phyloP scores from a whole-genome alignment of 2,329 filamentous ascomycete genomes.

The Periglandula ipomoeae region DNA sequence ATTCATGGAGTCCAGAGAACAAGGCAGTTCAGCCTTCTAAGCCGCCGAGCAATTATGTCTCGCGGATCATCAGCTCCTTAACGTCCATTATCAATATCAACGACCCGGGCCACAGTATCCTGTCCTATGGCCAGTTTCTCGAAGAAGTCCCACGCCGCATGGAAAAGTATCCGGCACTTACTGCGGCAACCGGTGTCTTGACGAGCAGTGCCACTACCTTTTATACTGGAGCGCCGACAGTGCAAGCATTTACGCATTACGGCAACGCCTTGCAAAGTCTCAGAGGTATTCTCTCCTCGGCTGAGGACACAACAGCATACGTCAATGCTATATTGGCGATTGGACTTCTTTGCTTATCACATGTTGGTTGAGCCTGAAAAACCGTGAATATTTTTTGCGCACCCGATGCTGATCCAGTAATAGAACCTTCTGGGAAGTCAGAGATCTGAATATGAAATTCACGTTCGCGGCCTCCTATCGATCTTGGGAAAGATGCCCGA shows the following conservation, averaged over 20 bases:
- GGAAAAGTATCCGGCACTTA: neutral
- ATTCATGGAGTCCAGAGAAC: neutral
- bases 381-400: neutral
- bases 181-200: neutral
- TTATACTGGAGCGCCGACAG: neutral
- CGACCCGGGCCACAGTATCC: conserved; percentile 1
- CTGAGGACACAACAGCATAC: neutral
- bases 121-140: conserved; percentile 1
- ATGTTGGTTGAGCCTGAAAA: neutral
- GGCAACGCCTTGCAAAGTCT: neutral
- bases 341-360: conserved; percentile 3
- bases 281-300: neutral
- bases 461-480: conserved; percentile 1
- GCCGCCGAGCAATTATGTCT: conserved; percentile 1
- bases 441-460: conserved; percentile 1
- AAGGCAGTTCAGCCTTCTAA: neutral
- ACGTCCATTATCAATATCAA: neutral
- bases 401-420: neutral
- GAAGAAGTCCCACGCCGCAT: neutral
- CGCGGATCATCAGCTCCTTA: neutral
- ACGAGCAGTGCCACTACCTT: conserved; percentile 1
- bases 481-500: conserved; percentile 1
- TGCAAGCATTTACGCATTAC: neutral
- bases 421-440: neutral
- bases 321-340: conserved; percentile 1